These are phyloP conservation scores for Lactarius hengduanensis DNA, from an alignment of 768 basidiomycete species.

Conservation along the genomic window DNA sequence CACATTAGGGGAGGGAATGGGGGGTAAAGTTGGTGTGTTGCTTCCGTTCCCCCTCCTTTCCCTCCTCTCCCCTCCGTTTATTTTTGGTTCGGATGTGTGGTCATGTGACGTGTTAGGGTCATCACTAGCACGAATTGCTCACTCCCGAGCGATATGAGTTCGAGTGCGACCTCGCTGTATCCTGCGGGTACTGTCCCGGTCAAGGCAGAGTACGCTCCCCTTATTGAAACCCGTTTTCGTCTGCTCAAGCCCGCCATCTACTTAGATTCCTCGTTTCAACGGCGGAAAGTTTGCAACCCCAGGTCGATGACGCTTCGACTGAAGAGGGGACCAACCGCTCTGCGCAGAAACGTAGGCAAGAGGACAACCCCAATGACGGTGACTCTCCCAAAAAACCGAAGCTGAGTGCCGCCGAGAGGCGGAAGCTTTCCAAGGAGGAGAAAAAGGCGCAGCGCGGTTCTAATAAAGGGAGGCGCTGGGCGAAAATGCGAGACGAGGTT, in stretches of 20 bases:
- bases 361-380: conserved; percentile 29
- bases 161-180: conserved; percentile 16
- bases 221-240: background rate
- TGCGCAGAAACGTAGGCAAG: conserved; percentile 27
- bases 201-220: conserved; percentile 47
- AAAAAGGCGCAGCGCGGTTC: conserved; percentile 75
- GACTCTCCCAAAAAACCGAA: conserved; percentile 33
- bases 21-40: no score
- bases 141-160: background rate
- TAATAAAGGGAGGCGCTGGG: conserved; percentile 82
- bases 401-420: conserved; percentile 38
- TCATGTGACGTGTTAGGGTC: no score
- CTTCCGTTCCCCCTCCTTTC: no score
- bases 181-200: conserved; percentile 52
- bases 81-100: no score
- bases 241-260: background rate
- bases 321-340: conserved; percentile 52
- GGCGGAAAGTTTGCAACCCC: conserved; percentile 26
- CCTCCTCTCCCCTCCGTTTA: no score
- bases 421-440: conserved; percentile 57
- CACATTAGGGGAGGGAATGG: no score
- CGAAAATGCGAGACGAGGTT: conserved; percentile 72
- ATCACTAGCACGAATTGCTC: background rate
- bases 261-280: conserved; percentile 43
- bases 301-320: conserved; percentile 58